Evolutionary conservation across 352 stramenopile genomes (phyloP), one percentile per base, ranked within the genome.

Genomic region (Globisporangium sylvaticum): DNA sequence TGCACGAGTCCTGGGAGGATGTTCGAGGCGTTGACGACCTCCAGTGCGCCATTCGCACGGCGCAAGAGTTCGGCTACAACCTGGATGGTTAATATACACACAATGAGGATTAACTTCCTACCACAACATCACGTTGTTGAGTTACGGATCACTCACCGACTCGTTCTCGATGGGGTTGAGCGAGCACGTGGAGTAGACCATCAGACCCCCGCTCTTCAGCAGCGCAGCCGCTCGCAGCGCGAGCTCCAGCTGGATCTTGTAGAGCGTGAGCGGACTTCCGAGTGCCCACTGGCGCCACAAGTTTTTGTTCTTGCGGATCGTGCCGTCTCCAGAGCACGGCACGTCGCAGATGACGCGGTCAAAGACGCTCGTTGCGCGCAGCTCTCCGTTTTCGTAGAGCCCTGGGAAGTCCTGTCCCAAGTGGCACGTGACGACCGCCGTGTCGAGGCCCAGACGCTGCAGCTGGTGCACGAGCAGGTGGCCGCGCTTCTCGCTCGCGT

Each of bases 161-260:
- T 99, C 98, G 72, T 99, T 92, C 77, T 99, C 98, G 20, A 99
- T 85, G 1, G 98, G 97, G 77, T 99, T 99, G 58, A 99, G 76
- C 37, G 90, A 98, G 72, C 98, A 99, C 32, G 95, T 98, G 15
- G 90, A 98, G 68, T 98, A 98, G 20, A 98, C 94, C 89, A 98
- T 97, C 62, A 91, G 79, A 3, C 94, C 92, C 24, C 90, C 88
- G n/a, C 84, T 70, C 66, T 89, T 88, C 31, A 99, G 78, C 22
- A 98, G 69, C n/a, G 91, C 79, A 27, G 97, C 84, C 20, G 91
- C 96, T 9, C 97, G 87, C 15, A 90, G 60, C 12, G 95, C 91
- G 50, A 99, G 98, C 34, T 87, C 74, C 48, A 99, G 68, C 77
- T 99, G 97, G 27, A 97, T 79, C 5, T 74, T 74, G 72, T 99